Evolutionary conservation across 2,329 filamentous ascomycete species (phyloP), one percentile per base, ranked within the genome.

Genomic region (Cladosporium sp.): DNA sequence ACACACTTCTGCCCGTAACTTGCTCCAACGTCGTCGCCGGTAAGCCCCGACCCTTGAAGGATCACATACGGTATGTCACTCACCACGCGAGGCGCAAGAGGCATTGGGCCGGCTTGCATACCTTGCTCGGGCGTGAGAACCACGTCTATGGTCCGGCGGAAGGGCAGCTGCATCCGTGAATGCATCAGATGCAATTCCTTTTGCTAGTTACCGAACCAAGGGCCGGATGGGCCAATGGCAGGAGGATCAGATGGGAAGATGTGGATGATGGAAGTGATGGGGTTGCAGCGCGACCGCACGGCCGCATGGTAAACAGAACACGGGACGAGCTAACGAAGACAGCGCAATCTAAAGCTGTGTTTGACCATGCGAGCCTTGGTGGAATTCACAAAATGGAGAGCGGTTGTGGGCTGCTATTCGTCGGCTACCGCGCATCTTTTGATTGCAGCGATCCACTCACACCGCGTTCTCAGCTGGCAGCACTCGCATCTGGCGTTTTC

Each of bases 381-480:
- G 32, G 48, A 46, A 63, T 56, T 58, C 25, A 14, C 26, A 59
- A 64, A 58, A 58, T 64, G 62, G 54, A 64, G 62, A 58, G 54
- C 48, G 54, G 34, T 58, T 30, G 28, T 7, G 54, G 53, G 30
- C 21, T 53, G 54, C 53, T 28, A 64, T 64, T 64, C 39, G 62
- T 32, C 46, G n/a, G 28, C 16, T 16, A 56, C 28, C 21, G 21
- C 16, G 56, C 54, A 64, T 18, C 62, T 49, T 58, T 59, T 58
- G 54, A 64, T 64, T 58, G 54, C 62, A 49, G 62, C 62, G 62
- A 43, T 64, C 62, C 62, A 64, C 62, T 64, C 62, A 64, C 62
- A 59, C 62, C 34, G 54, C 62, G 54, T 54, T 26, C 39, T 53
- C 26, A 54, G 56, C 61, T 53, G 53, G 61, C 53, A 57, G 21